Conservation (phyloP, 768 basidiomycete species). For the Lepiota brunneoincarnata region DNA sequence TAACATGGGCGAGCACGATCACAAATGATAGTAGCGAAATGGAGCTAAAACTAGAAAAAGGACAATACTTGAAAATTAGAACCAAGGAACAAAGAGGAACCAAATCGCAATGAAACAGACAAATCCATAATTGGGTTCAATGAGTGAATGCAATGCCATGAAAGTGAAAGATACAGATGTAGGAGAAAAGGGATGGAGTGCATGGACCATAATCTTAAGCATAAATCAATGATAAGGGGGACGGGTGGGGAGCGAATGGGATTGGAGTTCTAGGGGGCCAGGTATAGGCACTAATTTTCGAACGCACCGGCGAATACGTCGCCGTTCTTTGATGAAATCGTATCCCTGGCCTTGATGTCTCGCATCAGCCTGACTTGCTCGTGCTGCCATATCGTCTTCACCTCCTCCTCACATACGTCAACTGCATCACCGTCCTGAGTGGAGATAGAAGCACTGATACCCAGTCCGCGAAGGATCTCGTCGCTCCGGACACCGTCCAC, state of each 20-base stretch:
- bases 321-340: conserved; percentile 4
- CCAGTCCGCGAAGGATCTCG: conserved; percentile 71
- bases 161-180: conserved; percentile 1
- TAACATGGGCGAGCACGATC: conserved; percentile 1
- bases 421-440: conserved; percentile 25
- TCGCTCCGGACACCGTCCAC: conserved; percentile 63
- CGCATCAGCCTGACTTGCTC: conserved; percentile 14
- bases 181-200: conserved; percentile 1
- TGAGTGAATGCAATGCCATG: conserved; percentile 7
- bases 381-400: conserved; percentile 15
- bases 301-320: conserved; percentile 17
- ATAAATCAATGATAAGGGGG: conserved; percentile 3
- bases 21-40: conserved; percentile 5
- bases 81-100: background rate
- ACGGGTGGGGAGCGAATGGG: background rate
- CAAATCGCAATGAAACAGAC: background rate
- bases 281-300: conserved; percentile 5
- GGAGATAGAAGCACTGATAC: conserved; percentile 32
- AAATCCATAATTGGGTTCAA: background rate
- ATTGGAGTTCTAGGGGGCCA: background rate
- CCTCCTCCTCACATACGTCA: conserved; percentile 44
- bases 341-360: conserved; percentile 13
- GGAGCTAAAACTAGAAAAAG: conserved; percentile 1
- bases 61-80: conserved; percentile 6
- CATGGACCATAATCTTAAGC: conserved; percentile 15